Percentiles rank a stretch among this genome's conserved stretches.
Evolutionary conservation across 2,329 filamentous ascomycete species (phyloP).

Genomic region (Penicillium sp.): DNA sequence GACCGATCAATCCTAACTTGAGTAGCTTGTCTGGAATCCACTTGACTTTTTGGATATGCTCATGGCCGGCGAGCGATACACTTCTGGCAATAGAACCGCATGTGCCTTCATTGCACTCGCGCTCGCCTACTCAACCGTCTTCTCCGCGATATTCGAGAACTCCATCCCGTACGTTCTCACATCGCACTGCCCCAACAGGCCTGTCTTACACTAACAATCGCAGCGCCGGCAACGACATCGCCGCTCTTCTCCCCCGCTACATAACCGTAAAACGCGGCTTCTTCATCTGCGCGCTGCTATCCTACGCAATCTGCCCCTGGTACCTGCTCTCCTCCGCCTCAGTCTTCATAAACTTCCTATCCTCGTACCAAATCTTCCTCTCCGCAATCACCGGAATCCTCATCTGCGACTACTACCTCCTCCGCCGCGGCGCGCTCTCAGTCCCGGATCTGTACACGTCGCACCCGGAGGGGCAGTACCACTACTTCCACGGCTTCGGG

Average conservation of each 20-base stretch:
- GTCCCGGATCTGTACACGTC: constrained; percentile 44
- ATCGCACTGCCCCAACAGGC: too few relatives aligned
- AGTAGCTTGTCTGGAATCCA: constrained; percentile 42
- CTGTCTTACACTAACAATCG: neutral
- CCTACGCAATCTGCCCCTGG: constrained; percentile 46
- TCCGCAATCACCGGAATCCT: constrained; percentile 50
- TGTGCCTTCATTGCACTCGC: constrained; percentile 49
- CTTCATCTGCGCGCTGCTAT: constrained; percentile 42
- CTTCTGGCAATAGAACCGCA: constrained; percentile 41
- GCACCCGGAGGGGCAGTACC: constrained; percentile 34
- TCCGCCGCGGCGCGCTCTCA: constrained; percentile 41
- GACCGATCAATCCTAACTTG: neutral
- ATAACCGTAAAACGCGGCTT: constrained; percentile 47
- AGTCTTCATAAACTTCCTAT: constrained; percentile 48
- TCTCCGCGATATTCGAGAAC: constrained; percentile 52
- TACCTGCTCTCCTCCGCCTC: constrained; percentile 40
- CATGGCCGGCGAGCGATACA: constrained; percentile 40
- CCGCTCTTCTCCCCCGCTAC: constrained; percentile 46
- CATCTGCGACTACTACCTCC: constrained; percentile 50
- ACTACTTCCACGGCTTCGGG: constrained; percentile 44
- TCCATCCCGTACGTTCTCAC: constrained; percentile 35
- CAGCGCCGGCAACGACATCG: constrained; percentile 45
- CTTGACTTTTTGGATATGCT: constrained; percentile 43
- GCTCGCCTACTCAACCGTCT: constrained; percentile 51
- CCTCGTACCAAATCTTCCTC: constrained; percentile 47